Evolutionary conservation across 2,329 filamentous ascomycete species (phyloP).

Genomic region (Achaetomium macrosporum): DNA sequence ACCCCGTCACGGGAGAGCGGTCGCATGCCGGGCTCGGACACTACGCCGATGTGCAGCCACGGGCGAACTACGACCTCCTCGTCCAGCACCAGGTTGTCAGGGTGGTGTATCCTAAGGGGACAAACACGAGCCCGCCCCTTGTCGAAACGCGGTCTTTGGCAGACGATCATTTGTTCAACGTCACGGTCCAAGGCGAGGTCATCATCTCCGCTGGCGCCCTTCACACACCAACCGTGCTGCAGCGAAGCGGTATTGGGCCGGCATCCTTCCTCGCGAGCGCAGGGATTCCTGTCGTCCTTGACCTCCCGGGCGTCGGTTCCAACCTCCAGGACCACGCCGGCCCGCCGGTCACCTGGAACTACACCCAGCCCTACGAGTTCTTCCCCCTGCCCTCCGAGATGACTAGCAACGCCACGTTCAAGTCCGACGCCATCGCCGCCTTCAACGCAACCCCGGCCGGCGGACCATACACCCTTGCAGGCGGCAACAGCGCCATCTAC

Average conservation of each 20-base stretch:
- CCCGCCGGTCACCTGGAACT: slow-evolving; percentile 23
- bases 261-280: slow-evolving; percentile 31
- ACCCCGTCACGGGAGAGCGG: slow-evolving; percentile 26
- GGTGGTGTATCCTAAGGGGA: slow-evolving; percentile 17
- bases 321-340: slow-evolving; percentile 35
- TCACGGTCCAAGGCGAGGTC: slow-evolving; percentile 30
- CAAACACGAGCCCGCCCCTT: slow-evolving; percentile 10
- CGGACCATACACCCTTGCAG: slow-evolving; percentile 34
- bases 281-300: slow-evolving; percentile 44
- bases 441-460: slow-evolving; percentile 30
- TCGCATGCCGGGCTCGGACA: slow-evolving; percentile 30
- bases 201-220: slow-evolving; percentile 37
- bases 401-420: slow-evolving; percentile 27
- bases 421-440: slow-evolving; percentile 28
- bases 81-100: slow-evolving; percentile 28
- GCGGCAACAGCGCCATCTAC: slow-evolving; percentile 30
- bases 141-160: slow-evolving; percentile 18
- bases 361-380: slow-evolving; percentile 19
- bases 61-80: slow-evolving; percentile 21
- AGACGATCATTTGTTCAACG: slow-evolving; percentile 19
- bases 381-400: slow-evolving; percentile 18
- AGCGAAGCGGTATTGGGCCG: slow-evolving; percentile 37
- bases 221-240: slow-evolving; percentile 38
- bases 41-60: slow-evolving; percentile 25
- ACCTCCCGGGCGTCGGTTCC: slow-evolving; percentile 55